Conservation (phyloP, 306 rosid genomes). For the Quercus robur region DNA sequence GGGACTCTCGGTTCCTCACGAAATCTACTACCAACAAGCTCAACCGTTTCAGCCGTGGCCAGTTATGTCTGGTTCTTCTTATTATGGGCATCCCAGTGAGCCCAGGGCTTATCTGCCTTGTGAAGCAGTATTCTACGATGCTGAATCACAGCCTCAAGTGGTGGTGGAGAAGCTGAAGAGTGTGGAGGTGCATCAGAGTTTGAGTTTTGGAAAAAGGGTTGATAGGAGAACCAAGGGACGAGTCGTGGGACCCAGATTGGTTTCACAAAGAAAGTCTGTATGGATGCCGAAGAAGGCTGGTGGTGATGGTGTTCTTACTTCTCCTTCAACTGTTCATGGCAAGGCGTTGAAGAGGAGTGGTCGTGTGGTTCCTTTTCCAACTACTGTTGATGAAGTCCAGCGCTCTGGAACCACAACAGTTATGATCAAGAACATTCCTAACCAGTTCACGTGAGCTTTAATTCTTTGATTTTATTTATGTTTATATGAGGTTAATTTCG, state of each 20-base stretch:
- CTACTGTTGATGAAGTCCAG: background rate
- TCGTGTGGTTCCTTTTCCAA: conserved; percentile 2
- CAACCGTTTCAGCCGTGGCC: background rate
- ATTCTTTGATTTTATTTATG: background rate
- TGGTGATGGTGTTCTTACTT: background rate
- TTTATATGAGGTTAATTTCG: background rate
- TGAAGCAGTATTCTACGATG: background rate
- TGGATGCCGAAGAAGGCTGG: background rate
- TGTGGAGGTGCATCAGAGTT: background rate
- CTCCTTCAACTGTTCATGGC: background rate
- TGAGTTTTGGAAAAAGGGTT: background rate
- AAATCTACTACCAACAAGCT: too few relatives aligned
- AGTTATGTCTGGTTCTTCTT: background rate
- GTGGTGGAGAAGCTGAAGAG: background rate
- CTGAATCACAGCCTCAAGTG: background rate
- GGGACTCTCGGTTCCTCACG: background rate
- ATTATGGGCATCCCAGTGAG: background rate
- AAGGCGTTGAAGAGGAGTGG: too few relatives aligned
- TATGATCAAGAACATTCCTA: conserved; percentile 28
- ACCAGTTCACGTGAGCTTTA: conserved; percentile 14
- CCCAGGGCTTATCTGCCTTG: background rate
- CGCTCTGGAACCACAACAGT: conserved; percentile 9
- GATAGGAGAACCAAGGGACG: background rate
- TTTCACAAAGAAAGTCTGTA: background rate
- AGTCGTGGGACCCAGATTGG: background rate